Base-by-base conservation (phyloP, 345 rosid species). In the Dipteronia dyeriana region DNA sequence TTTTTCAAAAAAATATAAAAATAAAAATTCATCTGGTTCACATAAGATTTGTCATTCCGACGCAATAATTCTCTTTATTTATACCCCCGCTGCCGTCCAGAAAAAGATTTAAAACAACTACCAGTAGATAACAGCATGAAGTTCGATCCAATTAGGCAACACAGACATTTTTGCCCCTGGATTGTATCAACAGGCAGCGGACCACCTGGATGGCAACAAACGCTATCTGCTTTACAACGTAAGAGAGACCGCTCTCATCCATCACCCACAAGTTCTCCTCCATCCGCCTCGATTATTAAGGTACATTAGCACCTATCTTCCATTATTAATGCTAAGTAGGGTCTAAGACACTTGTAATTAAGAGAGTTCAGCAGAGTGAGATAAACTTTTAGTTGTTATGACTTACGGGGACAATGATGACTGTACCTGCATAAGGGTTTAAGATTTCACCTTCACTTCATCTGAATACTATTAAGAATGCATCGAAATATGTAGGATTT, bases 121-220 rank as follows among this genome's bases (percentile, higher is more conserved):
- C 20, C 66, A 12, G 75, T 75, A 56, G 90, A 87, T 70, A 85
- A 84, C 70, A 81, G 81, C 70, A 84, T 86, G 92, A 91, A 86
- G 79, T 97, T 97, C 82, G 97, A 97, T 85, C 97, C 96, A 34
- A 84, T 92, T 75, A 88, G 91, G 80, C 99, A 94, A 86, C 98
- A 92, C 80, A 85, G 97, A 64, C 93, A 90, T 82, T 97, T 91
- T 83, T 94, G 99, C 84, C 97, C 97, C 23, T 92, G 99, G 99
- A 92, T 94, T 86, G 78, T 83, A 78, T 83, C 97, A 80, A 66
- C 84, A 23, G 83, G 86, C 62, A 80, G 82, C 53, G 81, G 86
- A 60, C 81, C 79, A 74, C 91, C 97, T 73, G 99, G 98, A 49
- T 94, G 98, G 98, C 84, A 88, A 71, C 97, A 85, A 73, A 92